Conservation (phyloP, 169 alveolate species). For the Theileria annulata region DNA sequence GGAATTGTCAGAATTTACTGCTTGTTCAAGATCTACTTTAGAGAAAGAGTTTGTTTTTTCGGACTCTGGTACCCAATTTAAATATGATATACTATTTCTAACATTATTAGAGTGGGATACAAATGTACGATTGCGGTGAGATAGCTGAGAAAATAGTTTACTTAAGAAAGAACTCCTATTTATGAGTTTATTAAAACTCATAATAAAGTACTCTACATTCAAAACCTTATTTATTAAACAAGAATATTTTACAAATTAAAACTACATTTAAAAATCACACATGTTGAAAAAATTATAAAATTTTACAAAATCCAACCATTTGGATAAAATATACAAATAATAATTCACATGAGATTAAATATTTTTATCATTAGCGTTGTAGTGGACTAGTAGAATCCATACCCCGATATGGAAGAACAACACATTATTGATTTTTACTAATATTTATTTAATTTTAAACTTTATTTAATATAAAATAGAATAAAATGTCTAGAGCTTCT, state of each 20-base stretch:
- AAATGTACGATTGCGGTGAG: too few species aligned
- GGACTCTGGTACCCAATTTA: conserved; percentile 11
- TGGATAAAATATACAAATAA: background rate
- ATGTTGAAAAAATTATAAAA: background rate
- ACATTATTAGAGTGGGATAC: too few species aligned
- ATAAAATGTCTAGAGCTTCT: conserved; percentile 83
- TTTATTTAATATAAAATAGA: background rate
- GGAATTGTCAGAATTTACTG: background rate
- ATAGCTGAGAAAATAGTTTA: too few species aligned
- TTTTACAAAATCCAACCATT: background rate
- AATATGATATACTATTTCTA: background rate
- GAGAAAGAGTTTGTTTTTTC: conserved; percentile 14
- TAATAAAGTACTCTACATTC: background rate
- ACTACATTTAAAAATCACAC: background rate
- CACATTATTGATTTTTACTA: background rate
- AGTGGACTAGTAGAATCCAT: background rate
- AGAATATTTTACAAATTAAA: background rate
- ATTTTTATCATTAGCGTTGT: conserved; percentile 1
- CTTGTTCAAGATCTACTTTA: background rate
- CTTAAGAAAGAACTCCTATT: too few species aligned
- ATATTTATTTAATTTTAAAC: background rate
- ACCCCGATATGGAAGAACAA: background rate
- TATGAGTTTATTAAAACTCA: background rate
- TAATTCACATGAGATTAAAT: background rate
- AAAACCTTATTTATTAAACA: background rate